Evolutionary conservation across 2,329 filamentous ascomycete genomes (phyloP), one percentile per base, ranked within the genome.

Genomic region (Nemania abortiva): DNA sequence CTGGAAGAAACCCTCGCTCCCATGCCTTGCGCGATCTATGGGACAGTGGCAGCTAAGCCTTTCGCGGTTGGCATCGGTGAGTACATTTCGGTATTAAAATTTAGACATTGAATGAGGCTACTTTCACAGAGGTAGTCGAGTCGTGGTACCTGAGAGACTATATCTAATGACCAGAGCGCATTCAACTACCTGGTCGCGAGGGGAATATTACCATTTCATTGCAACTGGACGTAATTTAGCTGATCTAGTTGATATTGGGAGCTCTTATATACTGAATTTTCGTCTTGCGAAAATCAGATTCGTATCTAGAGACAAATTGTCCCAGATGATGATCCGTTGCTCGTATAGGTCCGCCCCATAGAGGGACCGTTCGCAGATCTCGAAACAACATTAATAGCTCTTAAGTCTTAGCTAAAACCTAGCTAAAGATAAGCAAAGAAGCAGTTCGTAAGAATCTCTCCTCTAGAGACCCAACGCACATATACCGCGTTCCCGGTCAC

Each of bases 1-100:
- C 20, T 50, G 27, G 11, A 1, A 45, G 53, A 49, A n/a, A 24
- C 52, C 22, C 15, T 50, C 5, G 34, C 50, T 56, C 22, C 49
- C 61, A 18, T 64, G 53, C 52, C 61, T 57, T 47, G 24, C 61
- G 13, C 22, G 53, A 9, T 64, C 61, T 24, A 18, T 50, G 22
- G 50, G 52, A 13, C 37, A 47, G 24, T 57, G 18, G 20, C 53
- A 15, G 39, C 52, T 11, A 57, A 64, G 22, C 53, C 57, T 49
- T 64, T 45, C 52, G 63, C 45, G 3, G 39, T 45, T 52, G 37
- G 49, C 4, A 20, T 54, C 3, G 18, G 34, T 2, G 29, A n/a
- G 11, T 10, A 54, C 34, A 54, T 54, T 13, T 54, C 11, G 52
- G 52, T 13, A 54, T 54, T 11, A 27, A 15, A 31, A 34, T 37